Evolutionary conservation across 208 protist species (phyloP).

Genomic region (Leishmania gerbilli): DNA sequence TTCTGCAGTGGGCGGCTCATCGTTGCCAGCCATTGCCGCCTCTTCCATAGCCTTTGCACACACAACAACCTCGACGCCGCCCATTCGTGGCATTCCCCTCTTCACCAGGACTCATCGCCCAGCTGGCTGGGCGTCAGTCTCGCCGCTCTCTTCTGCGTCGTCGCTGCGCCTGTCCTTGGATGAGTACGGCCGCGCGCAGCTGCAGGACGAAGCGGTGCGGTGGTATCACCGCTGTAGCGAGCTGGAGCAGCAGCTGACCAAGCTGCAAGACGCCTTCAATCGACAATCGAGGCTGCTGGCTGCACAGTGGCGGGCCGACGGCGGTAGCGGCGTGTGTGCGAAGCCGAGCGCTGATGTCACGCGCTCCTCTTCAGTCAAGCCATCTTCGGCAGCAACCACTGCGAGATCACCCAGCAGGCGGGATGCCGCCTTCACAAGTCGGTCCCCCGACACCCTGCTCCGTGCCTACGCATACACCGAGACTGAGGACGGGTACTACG

Average conservation of each 20-base stretch:
- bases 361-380: neutral
- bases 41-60: neutral
- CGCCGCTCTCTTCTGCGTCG: neutral
- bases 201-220: conserved; percentile 36
- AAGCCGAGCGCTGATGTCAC: neutral
- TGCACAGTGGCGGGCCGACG: conserved; percentile 17
- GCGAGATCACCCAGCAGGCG: neutral
- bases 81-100: conserved; percentile 27
- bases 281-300: conserved; percentile 27
- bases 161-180: conserved; percentile 25
- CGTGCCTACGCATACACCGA: conserved; percentile 1
- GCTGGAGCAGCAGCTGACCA: conserved; percentile 21
- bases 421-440: conserved; percentile 9
- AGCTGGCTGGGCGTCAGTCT: neutral
- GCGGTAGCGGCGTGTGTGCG: neutral
- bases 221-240: conserved; percentile 35
- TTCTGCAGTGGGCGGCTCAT: neutral
- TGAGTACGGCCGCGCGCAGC: conserved; percentile 23
- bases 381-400: neutral
- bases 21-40: neutral
- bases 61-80: neutral
- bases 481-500: neutral
- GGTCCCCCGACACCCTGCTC: conserved; percentile 20
- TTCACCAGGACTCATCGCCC: conserved; percentile 5
- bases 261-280: conserved; percentile 12